phyloP scores from a whole-genome alignment of 495 filamentous ascomycete species.

The Hypoxylon fragiforme region DNA sequence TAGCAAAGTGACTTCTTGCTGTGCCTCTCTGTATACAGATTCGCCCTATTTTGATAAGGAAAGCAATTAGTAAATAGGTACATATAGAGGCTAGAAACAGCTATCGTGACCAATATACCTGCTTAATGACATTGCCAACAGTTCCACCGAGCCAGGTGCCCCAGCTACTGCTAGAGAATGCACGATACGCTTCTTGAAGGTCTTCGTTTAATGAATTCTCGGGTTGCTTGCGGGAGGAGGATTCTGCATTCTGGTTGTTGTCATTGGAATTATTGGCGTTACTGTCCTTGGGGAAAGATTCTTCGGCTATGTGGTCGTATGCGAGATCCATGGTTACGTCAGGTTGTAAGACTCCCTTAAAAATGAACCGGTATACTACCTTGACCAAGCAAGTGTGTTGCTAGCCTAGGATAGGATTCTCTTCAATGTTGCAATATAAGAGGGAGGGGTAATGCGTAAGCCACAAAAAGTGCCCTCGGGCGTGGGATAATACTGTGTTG shows the following conservation, averaged over 20 bases:
- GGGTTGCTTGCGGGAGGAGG: slow-evolving; percentile 46
- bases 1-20: slow-evolving; percentile 76
- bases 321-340: slow-evolving; percentile 80
- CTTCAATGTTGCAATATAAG: slow-evolving; percentile 14
- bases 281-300: slow-evolving; percentile 66
- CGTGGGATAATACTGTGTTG: background rate
- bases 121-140: slow-evolving; percentile 86
- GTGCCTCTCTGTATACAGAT: slow-evolving; percentile 80
- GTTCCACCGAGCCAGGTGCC: slow-evolving; percentile 85
- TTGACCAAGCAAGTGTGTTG: slow-evolving; percentile 10
- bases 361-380: background rate
- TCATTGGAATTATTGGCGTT: slow-evolving; percentile 44
- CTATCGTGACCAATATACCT: slow-evolving; percentile 50
- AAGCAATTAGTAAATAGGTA: slow-evolving; percentile 6
- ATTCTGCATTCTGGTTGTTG: slow-evolving; percentile 33
- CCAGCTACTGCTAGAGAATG: slow-evolving; percentile 89
- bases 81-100: background rate
- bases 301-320: slow-evolving; percentile 95
- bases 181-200: slow-evolving; percentile 92
- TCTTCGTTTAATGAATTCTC: slow-evolving; percentile 76
- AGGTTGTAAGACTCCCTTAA: slow-evolving; percentile 27
- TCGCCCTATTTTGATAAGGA: slow-evolving; percentile 65
- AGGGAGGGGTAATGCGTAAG: slow-evolving; percentile 18
- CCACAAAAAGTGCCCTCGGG: background rate
- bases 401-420: too few relatives aligned